These are phyloP conservation scores for Mycena citricolor DNA, from an alignment of 1,284 basidiomycete species.

Conservation along the genomic window DNA sequence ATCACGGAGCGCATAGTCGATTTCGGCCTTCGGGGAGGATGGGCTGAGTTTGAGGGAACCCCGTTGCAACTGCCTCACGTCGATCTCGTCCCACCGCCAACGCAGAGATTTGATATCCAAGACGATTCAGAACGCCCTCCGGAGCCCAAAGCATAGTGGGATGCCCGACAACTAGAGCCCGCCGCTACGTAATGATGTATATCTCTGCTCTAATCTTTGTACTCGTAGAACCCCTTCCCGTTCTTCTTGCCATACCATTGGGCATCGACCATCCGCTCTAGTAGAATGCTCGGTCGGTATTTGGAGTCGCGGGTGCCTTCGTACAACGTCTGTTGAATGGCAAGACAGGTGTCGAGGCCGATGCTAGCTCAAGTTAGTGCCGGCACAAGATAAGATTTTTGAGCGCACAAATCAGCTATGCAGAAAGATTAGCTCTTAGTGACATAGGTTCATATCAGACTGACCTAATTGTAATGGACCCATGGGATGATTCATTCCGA, in stretches of 20 bases:
- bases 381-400: conserved; percentile 1
- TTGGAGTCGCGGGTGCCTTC: conserved; percentile 93
- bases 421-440: conserved; percentile 8
- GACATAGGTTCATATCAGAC: background rate
- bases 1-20: conserved; percentile 72
- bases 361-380: conserved; percentile 55
- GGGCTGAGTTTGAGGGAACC: conserved; percentile 60
- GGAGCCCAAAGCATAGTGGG: too few relatives aligned
- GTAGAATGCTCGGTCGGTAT: conserved; percentile 88
- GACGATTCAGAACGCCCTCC: too few relatives aligned
- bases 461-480: conserved; percentile 76
- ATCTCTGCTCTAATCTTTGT: conserved; percentile 33
- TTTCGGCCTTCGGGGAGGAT: conserved; percentile 68
- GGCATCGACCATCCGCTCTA: conserved; percentile 96
- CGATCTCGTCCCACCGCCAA: conserved; percentile 13
- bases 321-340: conserved; percentile 88
- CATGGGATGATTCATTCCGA: conserved; percentile 98
- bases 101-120: too few relatives aligned
- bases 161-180: too few relatives aligned
- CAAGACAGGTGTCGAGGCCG: conserved; percentile 88
- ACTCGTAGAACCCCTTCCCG: conserved; percentile 88
- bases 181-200: too few relatives aligned
- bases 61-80: conserved; percentile 51
- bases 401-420: conserved; percentile 75
- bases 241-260: conserved; percentile 94